A percentile compares a stretch with the other conserved stretches of the same genome.
Conservation (phyloP, 1,284 basidiomycete species). For the Moesziomyces aphidis region DNA sequence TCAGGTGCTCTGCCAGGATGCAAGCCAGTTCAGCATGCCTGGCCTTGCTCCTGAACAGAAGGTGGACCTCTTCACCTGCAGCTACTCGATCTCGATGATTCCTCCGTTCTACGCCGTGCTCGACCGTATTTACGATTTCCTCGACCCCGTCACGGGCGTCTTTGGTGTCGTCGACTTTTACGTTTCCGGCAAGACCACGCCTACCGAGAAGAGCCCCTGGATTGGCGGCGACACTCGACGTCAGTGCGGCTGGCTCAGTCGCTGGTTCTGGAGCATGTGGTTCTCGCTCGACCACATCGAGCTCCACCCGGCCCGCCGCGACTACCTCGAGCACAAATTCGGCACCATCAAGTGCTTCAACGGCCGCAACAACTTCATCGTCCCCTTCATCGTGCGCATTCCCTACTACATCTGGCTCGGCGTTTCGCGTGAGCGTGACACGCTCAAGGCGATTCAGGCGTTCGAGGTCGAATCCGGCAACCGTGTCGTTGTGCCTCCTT, state of each 20-base stretch:
- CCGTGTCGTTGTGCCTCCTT: constrained; percentile 66
- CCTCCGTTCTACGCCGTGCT: constrained; percentile 78
- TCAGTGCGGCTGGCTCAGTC: constrained; percentile 78
- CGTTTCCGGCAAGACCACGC: constrained; percentile 75
- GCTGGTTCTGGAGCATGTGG: constrained; percentile 77
- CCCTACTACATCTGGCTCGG: constrained; percentile 84
- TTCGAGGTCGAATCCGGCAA: constrained; percentile 81
- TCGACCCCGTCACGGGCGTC: constrained; percentile 77
- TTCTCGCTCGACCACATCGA: constrained; percentile 83
- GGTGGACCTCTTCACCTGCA: constrained; percentile 67
- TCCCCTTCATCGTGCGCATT: constrained; percentile 77
- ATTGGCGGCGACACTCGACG: constrained; percentile 79
- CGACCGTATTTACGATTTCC: constrained; percentile 78
- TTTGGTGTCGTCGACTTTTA: constrained; percentile 84
- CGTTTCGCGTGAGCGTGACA: constrained; percentile 76
- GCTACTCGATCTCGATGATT: constrained; percentile 70
- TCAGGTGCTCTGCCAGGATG: constrained; percentile 80
- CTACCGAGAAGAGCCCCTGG: constrained; percentile 71
- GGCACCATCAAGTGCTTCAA: constrained; percentile 77
- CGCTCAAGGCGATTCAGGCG: constrained; percentile 74
- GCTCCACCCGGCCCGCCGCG: constrained; percentile 74
- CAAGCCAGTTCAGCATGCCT: constrained; percentile 77
- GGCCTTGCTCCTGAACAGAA: constrained; percentile 55
- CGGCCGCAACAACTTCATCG: constrained; percentile 78
- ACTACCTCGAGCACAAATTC: constrained; percentile 85